phyloP scores from a whole-genome alignment of 106 monocot genomes.

The Dioscorea dumetorum region DNA sequence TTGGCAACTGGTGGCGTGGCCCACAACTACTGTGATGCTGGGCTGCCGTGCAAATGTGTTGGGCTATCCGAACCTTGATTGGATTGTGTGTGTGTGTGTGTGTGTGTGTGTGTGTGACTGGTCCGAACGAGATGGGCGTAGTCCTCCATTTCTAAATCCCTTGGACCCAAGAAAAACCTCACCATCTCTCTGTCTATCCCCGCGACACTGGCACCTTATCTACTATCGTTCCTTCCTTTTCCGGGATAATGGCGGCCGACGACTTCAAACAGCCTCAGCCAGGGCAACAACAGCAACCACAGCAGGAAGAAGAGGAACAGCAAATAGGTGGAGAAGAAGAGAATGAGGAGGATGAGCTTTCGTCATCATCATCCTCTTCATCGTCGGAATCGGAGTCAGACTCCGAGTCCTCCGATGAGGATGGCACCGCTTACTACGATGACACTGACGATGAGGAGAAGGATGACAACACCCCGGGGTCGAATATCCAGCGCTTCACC shows the following conservation, averaged over 20 bases:
- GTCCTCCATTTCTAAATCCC: not conserved
- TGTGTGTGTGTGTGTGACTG: too few species aligned
- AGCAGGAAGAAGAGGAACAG: not conserved
- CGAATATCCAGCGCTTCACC: slow-evolving; percentile 37
- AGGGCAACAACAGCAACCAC: not conserved
- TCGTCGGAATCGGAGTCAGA: slow-evolving; percentile 14
- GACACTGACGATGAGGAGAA: slow-evolving; percentile 13
- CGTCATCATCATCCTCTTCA: slow-evolving; percentile 5
- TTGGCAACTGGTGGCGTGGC: too few species aligned
- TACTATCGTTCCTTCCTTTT: not conserved
- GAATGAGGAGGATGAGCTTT: not conserved
- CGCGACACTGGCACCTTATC: not conserved
- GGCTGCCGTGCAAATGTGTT: too few species aligned
- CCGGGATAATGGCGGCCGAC: slow-evolving; percentile 2
- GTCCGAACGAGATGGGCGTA: too few species aligned
- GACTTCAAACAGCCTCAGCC: not conserved
- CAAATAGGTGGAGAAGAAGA: not conserved
- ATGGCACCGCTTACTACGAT: not conserved
- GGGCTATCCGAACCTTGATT: too few species aligned
- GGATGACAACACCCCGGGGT: slow-evolving; percentile 45
- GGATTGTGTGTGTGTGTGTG: too few species aligned
- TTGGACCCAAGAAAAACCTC: not conserved
- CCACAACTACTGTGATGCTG: too few species aligned
- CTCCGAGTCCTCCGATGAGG: slow-evolving; percentile 20
- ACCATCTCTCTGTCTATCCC: too few species aligned